Conservation (phyloP, 2,329 filamentous ascomycete species). For the Fusarium pilosicola region DNA sequence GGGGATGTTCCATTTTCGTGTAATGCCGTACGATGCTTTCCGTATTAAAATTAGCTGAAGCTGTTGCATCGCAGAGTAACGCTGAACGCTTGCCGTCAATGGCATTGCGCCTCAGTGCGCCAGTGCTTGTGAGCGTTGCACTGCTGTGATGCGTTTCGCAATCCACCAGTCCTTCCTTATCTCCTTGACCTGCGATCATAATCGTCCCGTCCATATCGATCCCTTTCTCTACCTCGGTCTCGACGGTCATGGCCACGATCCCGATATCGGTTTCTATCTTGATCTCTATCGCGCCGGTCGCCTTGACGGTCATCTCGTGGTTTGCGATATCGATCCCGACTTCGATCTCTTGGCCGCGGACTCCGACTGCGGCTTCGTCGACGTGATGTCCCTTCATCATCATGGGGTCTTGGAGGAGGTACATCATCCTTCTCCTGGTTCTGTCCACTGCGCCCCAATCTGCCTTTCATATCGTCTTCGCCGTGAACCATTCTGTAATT, state of each 20-base stretch:
- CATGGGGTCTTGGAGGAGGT: constrained; percentile 9
- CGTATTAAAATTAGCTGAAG: constrained; percentile 28
- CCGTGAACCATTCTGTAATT: constrained; percentile 86
- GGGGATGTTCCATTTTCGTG: constrained; percentile 28
- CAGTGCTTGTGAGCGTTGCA: constrained; percentile 22
- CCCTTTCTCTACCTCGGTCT: constrained; percentile 33
- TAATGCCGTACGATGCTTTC: constrained; percentile 30
- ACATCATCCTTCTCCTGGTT: constrained; percentile 37
- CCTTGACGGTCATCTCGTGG: constrained; percentile 40
- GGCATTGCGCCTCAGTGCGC: constrained; percentile 9
- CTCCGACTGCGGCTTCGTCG: constrained; percentile 35
- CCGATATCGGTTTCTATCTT: constrained; percentile 44
- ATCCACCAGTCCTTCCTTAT: constrained; percentile 24
- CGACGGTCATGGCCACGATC: constrained; percentile 45
- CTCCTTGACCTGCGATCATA: constrained; percentile 36
- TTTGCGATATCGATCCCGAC: constrained; percentile 43
- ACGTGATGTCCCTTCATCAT: constrained; percentile 8
- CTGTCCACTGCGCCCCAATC: constrained; percentile 55
- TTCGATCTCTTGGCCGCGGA: constrained; percentile 33
- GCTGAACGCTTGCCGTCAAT: constrained; percentile 29
- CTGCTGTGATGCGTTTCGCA: constrained; percentile 28
- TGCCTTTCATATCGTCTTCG: constrained; percentile 71
- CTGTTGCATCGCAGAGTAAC: constrained; percentile 9
- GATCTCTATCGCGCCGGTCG: constrained; percentile 43
- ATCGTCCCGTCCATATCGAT: constrained; percentile 37